Evolutionary conservation across 805 yeast species (phyloP).

Genomic region (Nadsonia fulvescens): DNA sequence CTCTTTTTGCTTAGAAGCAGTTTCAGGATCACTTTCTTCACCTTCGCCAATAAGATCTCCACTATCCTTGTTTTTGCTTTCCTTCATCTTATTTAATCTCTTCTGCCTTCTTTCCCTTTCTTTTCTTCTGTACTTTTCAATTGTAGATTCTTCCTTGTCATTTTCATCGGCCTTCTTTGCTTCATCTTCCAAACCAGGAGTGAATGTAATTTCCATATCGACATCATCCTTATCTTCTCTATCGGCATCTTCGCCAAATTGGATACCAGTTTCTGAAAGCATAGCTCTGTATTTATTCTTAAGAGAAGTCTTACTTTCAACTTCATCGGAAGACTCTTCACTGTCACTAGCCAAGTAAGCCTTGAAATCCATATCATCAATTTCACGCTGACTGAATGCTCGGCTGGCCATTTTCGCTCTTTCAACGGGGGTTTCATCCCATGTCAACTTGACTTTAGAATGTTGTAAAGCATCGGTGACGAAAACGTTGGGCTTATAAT

Average conservation of each 20-base stretch:
- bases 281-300: conserved; percentile 47
- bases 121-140: conserved; percentile 65
- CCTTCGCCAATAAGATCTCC: conserved; percentile 22
- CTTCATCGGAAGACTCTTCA: conserved; percentile 36
- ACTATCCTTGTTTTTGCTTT: conserved; percentile 32
- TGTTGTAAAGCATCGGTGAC: conserved; percentile 93
- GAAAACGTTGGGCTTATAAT: conserved; percentile 65
- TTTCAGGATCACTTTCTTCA: conserved; percentile 11
- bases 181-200: conserved; percentile 55
- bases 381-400: conserved; percentile 71
- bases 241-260: conserved; percentile 4
- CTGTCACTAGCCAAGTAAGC: conserved; percentile 71
- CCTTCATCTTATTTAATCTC: conserved; percentile 62
- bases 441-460: conserved; percentile 86
- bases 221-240: conserved; percentile 23
- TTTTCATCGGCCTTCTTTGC: conserved; percentile 20
- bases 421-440: conserved; percentile 97
- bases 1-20: conserved; percentile 6
- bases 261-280: conserved; percentile 8
- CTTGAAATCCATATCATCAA: conserved; percentile 15
- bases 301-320: conserved; percentile 17
- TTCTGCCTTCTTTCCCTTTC: conserved; percentile 84
- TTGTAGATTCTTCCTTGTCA: conserved; percentile 48
- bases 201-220: conserved; percentile 91
- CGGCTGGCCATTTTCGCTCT: conserved; percentile 57